Percentiles rank a stretch among this genome's conserved stretches.
These are phyloP conservation scores for Myxozyma neotropica DNA, from an alignment of 805 yeast genomes.

Conservation along the genomic window DNA sequence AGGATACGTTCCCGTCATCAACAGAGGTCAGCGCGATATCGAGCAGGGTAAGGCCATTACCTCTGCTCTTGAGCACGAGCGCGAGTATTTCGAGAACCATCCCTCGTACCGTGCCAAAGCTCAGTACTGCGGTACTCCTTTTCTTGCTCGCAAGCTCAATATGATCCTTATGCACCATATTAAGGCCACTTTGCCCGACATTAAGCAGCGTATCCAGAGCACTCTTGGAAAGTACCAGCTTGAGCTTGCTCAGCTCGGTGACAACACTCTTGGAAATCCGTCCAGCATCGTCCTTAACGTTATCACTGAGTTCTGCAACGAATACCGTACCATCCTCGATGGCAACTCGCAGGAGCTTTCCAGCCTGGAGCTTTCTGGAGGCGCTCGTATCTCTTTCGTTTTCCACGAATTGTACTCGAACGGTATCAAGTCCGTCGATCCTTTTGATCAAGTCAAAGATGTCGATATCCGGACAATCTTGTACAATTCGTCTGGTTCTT, in stretches of 20 bases:
- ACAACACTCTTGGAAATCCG: constrained; percentile 77
- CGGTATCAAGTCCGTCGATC: constrained; percentile 89
- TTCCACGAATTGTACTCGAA: constrained; percentile 94
- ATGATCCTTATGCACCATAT: constrained; percentile 87
- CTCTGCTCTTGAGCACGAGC: constrained; percentile 82
- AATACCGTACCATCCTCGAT: constrained; percentile 84
- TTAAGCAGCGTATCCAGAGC: constrained; percentile 83
- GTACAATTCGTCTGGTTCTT: constrained; percentile 94
- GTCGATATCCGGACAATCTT: constrained; percentile 94
- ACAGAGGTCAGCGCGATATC: constrained; percentile 96
- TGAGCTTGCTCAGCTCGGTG: constrained; percentile 69
- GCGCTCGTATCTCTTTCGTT: constrained; percentile 95
- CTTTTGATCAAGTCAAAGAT: constrained; percentile 94
- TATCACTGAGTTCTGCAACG: constrained; percentile 90
- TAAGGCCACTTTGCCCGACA: constrained; percentile 85
- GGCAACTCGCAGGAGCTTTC: constrained; percentile 92
- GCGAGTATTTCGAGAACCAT: constrained; percentile 79
- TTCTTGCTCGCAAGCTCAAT: constrained; percentile 87
- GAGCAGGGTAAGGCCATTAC: constrained; percentile 84
- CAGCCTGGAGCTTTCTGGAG: constrained; percentile 90
- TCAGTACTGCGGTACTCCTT: constrained; percentile 98
- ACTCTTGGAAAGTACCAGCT: constrained; percentile 81
- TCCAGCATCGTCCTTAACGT: constrained; percentile 85
- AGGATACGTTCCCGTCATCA: constrained; percentile 96
- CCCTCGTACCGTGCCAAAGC: constrained; percentile 91